These are phyloP conservation scores for Neofusicoccum sp. DNA, from an alignment of 2,329 filamentous ascomycete genomes.

Conservation along the genomic window DNA sequence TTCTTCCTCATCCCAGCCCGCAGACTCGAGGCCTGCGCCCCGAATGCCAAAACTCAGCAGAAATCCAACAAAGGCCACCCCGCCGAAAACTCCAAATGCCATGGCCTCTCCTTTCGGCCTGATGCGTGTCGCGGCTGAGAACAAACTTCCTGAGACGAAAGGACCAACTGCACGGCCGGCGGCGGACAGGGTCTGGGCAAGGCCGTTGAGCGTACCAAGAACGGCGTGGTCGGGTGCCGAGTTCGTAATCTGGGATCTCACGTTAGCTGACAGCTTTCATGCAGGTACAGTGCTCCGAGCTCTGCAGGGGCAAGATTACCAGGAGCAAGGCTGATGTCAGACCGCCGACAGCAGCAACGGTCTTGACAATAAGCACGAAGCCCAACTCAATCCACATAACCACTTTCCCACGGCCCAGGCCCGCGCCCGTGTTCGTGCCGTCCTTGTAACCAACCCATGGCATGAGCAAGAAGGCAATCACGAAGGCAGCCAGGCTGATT, in stretches of 20 bases:
- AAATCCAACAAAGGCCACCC: constrained; percentile 77
- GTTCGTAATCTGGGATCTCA: constrained; percentile 76
- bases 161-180: constrained; percentile 86
- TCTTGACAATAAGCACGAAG: constrained; percentile 78
- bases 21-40: constrained; percentile 59
- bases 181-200: constrained; percentile 90
- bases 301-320: constrained; percentile 50
- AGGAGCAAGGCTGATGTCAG: constrained; percentile 85
- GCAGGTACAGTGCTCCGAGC: not conserved
- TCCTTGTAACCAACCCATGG: constrained; percentile 83
- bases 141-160: constrained; percentile 82
- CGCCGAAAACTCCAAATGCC: constrained; percentile 84
- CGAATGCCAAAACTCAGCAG: constrained; percentile 74
- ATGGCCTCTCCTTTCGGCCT: constrained; percentile 78
- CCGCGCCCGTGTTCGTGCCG: constrained; percentile 49
- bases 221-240: constrained; percentile 82
- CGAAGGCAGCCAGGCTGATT: constrained; percentile 73
- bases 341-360: constrained; percentile 83
- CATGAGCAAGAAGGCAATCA: constrained; percentile 80
- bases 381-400: constrained; percentile 84
- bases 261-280: constrained; percentile 13
- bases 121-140: constrained; percentile 72
- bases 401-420: constrained; percentile 57
- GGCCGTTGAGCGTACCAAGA: constrained; percentile 85
- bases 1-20: constrained; percentile 51